Percentiles rank a stretch among this genome's conserved stretches.
phyloP scores from a whole-genome alignment of 2,329 filamentous ascomycete genomes.

The Diaporthe capsici region DNA sequence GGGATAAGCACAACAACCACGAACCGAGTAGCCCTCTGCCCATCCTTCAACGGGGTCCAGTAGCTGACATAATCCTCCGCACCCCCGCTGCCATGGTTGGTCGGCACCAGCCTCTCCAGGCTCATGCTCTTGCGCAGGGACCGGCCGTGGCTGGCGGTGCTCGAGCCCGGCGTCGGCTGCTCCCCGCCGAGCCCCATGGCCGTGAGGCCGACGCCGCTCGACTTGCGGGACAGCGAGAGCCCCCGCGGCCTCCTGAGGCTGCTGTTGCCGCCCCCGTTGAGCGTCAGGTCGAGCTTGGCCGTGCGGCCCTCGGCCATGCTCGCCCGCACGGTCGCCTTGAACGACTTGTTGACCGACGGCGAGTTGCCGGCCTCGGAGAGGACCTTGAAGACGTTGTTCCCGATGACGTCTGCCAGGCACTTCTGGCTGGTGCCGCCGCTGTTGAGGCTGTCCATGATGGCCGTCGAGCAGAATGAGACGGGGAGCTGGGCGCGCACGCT shows the following conservation, averaged over 20 bases:
- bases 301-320: constrained; percentile 27
- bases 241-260: constrained; percentile 11
- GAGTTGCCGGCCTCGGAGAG: constrained; percentile 32
- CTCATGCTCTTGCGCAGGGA: constrained; percentile 33
- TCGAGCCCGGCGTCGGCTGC: neutral
- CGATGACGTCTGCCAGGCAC: constrained; percentile 14
- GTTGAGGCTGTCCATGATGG: constrained; percentile 24
- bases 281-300: constrained; percentile 31
- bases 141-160: neutral
- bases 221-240: constrained; percentile 29
- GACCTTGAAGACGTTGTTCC: constrained; percentile 33
- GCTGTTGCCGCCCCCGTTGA: neutral
- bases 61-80: constrained; percentile 33
- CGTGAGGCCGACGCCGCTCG: constrained; percentile 2
- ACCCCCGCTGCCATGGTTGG: neutral
- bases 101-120: constrained; percentile 21
- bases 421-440: constrained; percentile 12
- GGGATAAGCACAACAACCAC: constrained; percentile 38
- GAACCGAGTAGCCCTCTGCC: neutral
- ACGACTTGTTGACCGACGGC: constrained; percentile 25
- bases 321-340: constrained; percentile 30
- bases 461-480: constrained; percentile 32
- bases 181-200: neutral
- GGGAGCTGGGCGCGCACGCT: neutral
- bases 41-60: constrained; percentile 39